Evolutionary conservation across 805 yeast genomes (phyloP).

Genomic region (Pichia deserticola): DNA sequence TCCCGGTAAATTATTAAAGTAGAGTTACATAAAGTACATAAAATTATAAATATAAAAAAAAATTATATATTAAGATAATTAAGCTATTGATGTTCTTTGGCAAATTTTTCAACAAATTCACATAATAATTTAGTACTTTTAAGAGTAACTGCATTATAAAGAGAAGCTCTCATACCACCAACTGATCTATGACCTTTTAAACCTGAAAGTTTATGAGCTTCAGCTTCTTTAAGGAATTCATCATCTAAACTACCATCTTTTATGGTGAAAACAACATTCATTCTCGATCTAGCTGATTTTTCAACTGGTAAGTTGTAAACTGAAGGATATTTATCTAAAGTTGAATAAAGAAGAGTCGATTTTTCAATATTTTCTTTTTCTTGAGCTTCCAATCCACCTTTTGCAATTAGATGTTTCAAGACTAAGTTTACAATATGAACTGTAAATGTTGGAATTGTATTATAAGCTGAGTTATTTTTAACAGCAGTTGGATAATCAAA

Average conservation of each 20-base stretch:
- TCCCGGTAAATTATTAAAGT: slow-evolving; percentile 10
- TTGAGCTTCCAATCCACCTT: slow-evolving; percentile 70
- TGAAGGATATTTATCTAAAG: slow-evolving; percentile 58
- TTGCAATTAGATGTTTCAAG: slow-evolving; percentile 47
- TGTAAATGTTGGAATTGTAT: slow-evolving; percentile 92
- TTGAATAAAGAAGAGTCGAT: slow-evolving; percentile 54
- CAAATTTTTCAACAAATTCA: slow-evolving; percentile 55
- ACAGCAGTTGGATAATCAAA: slow-evolving; percentile 82
- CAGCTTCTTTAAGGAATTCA: slow-evolving; percentile 63
- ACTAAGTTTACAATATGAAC: slow-evolving; percentile 80
- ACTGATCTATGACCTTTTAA: slow-evolving; percentile 95
- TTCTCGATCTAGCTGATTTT: slow-evolving; percentile 60
- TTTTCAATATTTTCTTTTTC: slow-evolving; percentile 52
- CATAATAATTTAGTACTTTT: slow-evolving; percentile 52
- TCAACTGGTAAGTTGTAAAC: slow-evolving; percentile 64
- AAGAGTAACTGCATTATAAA: slow-evolving; percentile 78
- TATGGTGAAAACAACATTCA: slow-evolving; percentile 90
- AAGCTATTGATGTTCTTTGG: slow-evolving; percentile 27
- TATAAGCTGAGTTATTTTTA: slow-evolving; percentile 85
- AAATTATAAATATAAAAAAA: neutral
- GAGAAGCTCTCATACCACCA: slow-evolving; percentile 92
- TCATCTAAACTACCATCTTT: slow-evolving; percentile 52
- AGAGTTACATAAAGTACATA: neutral
- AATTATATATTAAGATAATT: too few species aligned
- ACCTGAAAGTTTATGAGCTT: slow-evolving; percentile 55